A percentile compares a stretch with the other conserved stretches of the same genome.
Evolutionary conservation across 352 stramenopile genomes (phyloP).

Genomic region (Globisporangium apiculatum): DNA sequence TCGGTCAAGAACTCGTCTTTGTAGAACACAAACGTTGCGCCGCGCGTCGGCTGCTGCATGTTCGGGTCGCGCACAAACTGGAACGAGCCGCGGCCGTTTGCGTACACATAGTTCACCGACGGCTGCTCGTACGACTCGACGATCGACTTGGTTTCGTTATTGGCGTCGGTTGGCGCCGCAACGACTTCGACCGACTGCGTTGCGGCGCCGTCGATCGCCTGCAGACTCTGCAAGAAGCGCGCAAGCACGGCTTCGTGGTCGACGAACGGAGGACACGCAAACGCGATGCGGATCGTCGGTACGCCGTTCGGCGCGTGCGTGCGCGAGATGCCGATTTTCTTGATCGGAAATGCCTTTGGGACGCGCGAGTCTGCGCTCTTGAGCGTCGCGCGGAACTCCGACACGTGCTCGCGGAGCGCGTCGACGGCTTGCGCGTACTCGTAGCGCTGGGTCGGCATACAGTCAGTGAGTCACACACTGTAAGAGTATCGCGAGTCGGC

Average conservation of each 20-base stretch:
- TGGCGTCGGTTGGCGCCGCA: slow-evolving; percentile 21
- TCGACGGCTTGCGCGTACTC: slow-evolving; percentile 66
- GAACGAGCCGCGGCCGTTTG: slow-evolving; percentile 70
- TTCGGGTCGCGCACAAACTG: slow-evolving; percentile 60
- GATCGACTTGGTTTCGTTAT: slow-evolving; percentile 38
- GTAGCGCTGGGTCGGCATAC: slow-evolving; percentile 30
- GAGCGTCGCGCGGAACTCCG: slow-evolving; percentile 68
- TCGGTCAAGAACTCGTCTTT: slow-evolving; percentile 77
- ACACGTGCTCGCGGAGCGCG: slow-evolving; percentile 60
- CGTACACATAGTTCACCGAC: slow-evolving; percentile 66
- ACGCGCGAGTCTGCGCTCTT: slow-evolving; percentile 66
- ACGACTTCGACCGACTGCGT: slow-evolving; percentile 55
- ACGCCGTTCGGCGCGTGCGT: slow-evolving; percentile 76
- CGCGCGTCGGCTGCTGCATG: slow-evolving; percentile 22
- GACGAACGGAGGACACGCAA: slow-evolving; percentile 67
- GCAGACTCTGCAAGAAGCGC: slow-evolving; percentile 54
- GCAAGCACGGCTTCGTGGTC: slow-evolving; percentile 70
- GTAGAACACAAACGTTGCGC: slow-evolving; percentile 75
- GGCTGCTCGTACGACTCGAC: slow-evolving; percentile 66
- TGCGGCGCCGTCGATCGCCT: slow-evolving; percentile 13
- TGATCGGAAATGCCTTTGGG: slow-evolving; percentile 71
- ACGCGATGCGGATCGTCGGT: slow-evolving; percentile 78
- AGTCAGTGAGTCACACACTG: neutral
- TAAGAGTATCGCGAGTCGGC: neutral
- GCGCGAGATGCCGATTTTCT: slow-evolving; percentile 79